These are phyloP conservation scores for Rauvolfia tetraphylla DNA, from an alignment of 257 asterid species.

Conservation along the genomic window DNA sequence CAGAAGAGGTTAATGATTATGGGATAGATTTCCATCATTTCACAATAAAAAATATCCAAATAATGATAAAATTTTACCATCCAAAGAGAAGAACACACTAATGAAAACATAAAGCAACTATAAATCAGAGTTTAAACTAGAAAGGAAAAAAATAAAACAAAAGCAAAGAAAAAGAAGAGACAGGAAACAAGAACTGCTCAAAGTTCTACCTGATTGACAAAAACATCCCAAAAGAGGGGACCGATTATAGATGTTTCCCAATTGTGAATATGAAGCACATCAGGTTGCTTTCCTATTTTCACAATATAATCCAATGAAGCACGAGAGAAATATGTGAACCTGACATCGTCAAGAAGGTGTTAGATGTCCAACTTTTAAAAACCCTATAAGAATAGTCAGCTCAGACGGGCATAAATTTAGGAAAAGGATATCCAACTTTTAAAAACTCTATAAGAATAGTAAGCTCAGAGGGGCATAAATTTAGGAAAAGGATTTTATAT, in stretches of 20 bases:
- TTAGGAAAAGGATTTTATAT: neutral
- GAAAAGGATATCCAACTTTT: slow-evolving; percentile 3
- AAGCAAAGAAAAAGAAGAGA: neutral
- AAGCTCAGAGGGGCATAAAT: neutral
- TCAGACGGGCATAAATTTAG: neutral
- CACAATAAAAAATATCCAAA: neutral
- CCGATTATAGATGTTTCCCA: slow-evolving; percentile 85
- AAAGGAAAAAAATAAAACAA: neutral
- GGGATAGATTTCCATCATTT: neutral
- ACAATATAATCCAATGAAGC: slow-evolving; percentile 80
- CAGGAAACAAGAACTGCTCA: slow-evolving; percentile 9
- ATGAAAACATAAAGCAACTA: neutral
- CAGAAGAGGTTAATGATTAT: neutral
- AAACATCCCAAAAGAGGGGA: slow-evolving; percentile 86
- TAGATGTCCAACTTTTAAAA: slow-evolving; percentile 11
- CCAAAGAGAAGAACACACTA: neutral
- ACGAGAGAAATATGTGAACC: slow-evolving; percentile 83
- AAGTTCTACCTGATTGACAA: slow-evolving; percentile 61
- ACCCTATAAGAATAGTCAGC: neutral
- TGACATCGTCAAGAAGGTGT: slow-evolving; percentile 35
- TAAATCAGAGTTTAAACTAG: neutral
- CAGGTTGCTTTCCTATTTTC: slow-evolving; percentile 74
- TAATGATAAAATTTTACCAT: neutral
- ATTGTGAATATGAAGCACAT: slow-evolving; percentile 82
- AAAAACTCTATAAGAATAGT: neutral